These are phyloP conservation scores for Henckelia pumila DNA, from an alignment of 257 asterid genomes.

Conservation along the genomic window DNA sequence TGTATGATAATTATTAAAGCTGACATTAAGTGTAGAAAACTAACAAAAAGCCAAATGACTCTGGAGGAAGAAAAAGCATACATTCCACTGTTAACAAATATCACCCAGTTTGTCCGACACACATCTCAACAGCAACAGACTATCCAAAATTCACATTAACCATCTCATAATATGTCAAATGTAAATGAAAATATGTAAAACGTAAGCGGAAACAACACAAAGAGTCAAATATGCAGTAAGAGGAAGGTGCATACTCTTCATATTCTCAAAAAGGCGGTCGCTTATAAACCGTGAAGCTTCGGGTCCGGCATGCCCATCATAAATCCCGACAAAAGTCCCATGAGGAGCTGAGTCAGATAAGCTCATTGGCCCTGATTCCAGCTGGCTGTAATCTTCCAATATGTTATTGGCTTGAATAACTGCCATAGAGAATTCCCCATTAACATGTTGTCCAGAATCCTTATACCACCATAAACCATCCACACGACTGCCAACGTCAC, in stretches of 20 bases:
- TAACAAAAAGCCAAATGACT: conserved; percentile 10
- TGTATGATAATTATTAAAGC: conserved; percentile 8
- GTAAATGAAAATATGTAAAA: background rate
- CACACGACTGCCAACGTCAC: conserved; percentile 41
- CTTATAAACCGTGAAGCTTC: conserved; percentile 70
- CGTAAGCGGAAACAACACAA: background rate
- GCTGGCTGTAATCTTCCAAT: conserved; percentile 78
- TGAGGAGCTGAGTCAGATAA: conserved; percentile 50
- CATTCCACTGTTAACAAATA: conserved; percentile 11
- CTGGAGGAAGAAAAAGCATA: conserved; percentile 7
- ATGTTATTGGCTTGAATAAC: conserved; percentile 70
- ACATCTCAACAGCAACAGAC: background rate
- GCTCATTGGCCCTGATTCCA: conserved; percentile 86
- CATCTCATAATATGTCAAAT: background rate
- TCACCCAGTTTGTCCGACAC: conserved; percentile 1
- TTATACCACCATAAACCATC: conserved; percentile 82
- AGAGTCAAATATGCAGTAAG: conserved; percentile 3
- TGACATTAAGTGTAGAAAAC: conserved; percentile 21
- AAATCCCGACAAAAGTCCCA: conserved; percentile 85
- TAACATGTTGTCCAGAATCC: conserved; percentile 61
- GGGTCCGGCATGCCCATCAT: conserved; percentile 92
- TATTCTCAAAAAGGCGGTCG: conserved; percentile 53
- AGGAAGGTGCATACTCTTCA: conserved; percentile 54
- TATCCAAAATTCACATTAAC: conserved; percentile 11
- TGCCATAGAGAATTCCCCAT: conserved; percentile 88